Evolutionary conservation across 2,329 filamentous ascomycete genomes (phyloP).

Genomic region (Exophiala oligosperma): DNA sequence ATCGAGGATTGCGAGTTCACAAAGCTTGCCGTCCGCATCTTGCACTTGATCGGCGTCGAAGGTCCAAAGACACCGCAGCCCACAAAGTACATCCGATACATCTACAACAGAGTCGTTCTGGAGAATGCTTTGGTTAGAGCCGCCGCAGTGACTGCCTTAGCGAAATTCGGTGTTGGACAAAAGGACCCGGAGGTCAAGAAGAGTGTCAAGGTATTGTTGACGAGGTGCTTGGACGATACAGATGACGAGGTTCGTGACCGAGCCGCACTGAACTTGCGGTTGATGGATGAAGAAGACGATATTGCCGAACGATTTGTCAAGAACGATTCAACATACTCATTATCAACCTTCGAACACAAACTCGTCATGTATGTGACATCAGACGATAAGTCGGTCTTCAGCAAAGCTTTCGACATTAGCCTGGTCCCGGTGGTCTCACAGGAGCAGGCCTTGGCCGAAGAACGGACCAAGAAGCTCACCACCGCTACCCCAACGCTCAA

Average conservation of each 20-base stretch:
- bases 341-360: conserved; percentile 94
- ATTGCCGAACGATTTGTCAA: conserved; percentile 86
- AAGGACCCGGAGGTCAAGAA: conserved; percentile 96
- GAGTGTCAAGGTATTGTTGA: conserved; percentile 88
- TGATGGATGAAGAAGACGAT: conserved; percentile 91
- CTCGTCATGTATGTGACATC: conserved; percentile 97
- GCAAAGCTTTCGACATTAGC: conserved; percentile 82
- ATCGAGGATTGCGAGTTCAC: conserved; percentile 99
- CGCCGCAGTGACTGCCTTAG: conserved; percentile 89
- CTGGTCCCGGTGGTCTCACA: conserved; percentile 90
- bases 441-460: conserved; percentile 93
- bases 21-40: conserved; percentile 90
- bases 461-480: conserved; percentile 95
- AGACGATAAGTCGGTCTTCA: conserved; percentile 82
- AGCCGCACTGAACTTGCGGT: conserved; percentile 83
- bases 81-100: conserved; percentile 98
- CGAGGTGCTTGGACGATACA: conserved; percentile 90
- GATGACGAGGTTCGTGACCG: conserved; percentile 97
- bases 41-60: conserved; percentile 91
- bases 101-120: conserved; percentile 96
- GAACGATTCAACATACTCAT: conserved; percentile 94
- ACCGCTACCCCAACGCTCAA: conserved; percentile 91
- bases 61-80: conserved; percentile 93
- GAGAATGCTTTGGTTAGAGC: conserved; percentile 96
- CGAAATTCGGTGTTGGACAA: conserved; percentile 96